Percentiles rank a stretch among this genome's conserved stretches.
These are phyloP conservation scores for Aegilops bicornis DNA, from an alignment of 176 grass and related monocot species.

Conservation along the genomic window DNA sequence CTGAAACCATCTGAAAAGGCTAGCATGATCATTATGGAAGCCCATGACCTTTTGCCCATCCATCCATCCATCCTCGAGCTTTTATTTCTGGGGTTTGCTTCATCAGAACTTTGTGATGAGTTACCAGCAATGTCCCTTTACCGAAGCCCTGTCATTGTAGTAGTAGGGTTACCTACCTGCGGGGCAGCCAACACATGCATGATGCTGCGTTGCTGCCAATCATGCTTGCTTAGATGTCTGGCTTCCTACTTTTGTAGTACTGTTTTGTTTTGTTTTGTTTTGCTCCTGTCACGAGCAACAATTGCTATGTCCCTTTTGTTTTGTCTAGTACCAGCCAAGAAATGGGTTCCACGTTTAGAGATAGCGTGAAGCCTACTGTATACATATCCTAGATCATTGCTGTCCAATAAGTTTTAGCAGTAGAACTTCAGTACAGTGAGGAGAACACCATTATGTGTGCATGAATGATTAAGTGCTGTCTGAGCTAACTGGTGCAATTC, in stretches of 20 bases:
- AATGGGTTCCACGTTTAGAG: neutral
- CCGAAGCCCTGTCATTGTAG: conserved; percentile 7
- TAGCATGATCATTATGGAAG: conserved; percentile 12
- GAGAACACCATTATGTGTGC: neutral
- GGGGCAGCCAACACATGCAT: conserved; percentile 30
- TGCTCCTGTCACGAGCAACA: neutral
- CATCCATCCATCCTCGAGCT: conserved; percentile 13
- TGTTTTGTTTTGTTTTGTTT: neutral
- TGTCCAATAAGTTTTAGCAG: neutral
- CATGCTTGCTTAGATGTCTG: conserved; percentile 28
- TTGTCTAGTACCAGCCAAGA: neutral
- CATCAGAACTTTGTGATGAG: conserved; percentile 24
- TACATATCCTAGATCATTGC: neutral
- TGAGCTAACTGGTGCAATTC: neutral
- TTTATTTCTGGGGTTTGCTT: neutral
- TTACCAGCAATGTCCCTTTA: conserved; percentile 31
- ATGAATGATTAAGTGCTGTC: neutral
- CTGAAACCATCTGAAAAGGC: conserved; percentile 45
- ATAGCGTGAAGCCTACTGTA: neutral
- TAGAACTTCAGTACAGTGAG: neutral
- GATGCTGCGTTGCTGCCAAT: conserved; percentile 11
- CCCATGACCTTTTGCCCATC: conserved; percentile 31
- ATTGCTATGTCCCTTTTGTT: neutral
- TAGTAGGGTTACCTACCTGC: conserved; percentile 19
- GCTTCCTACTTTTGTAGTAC: neutral